Percentiles rank a stretch among this genome's conserved stretches.
phyloP scores from a whole-genome alignment of 441 rosid genomes.

The Jatropha podagrica region DNA sequence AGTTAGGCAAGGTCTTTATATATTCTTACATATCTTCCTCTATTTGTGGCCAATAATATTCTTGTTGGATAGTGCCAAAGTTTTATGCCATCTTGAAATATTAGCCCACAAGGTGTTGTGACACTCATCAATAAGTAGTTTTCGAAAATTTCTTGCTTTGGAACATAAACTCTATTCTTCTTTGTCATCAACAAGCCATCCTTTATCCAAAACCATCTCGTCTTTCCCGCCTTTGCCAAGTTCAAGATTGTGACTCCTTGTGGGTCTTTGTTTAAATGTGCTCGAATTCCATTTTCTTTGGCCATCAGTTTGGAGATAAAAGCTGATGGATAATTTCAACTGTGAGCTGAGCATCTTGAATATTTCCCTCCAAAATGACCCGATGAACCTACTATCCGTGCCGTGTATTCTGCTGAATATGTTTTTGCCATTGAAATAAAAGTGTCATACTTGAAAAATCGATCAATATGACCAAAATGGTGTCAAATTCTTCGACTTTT shows the following conservation, averaged over 20 bases:
- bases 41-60: neutral
- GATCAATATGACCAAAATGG: neutral
- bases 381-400: neutral
- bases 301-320: too few relatives aligned
- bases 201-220: neutral
- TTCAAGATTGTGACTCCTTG: neutral
- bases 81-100: neutral
- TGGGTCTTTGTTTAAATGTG: fast-evolving
- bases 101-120: neutral
- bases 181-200: neutral
- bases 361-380: neutral
- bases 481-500: neutral
- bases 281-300: neutral
- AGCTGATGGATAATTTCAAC: neutral
- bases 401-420: neutral
- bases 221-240: neutral
- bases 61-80: fast-evolving
- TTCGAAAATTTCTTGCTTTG: neutral
- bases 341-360: neutral
- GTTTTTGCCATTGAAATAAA: neutral
- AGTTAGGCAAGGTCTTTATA: neutral
- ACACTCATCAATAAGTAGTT: neutral
- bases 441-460: neutral
- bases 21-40: neutral
- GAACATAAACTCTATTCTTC: neutral